Evolutionary conservation across 2,329 filamentous ascomycete species (phyloP).

Genomic region (Verticillium zaregamsianum): DNA sequence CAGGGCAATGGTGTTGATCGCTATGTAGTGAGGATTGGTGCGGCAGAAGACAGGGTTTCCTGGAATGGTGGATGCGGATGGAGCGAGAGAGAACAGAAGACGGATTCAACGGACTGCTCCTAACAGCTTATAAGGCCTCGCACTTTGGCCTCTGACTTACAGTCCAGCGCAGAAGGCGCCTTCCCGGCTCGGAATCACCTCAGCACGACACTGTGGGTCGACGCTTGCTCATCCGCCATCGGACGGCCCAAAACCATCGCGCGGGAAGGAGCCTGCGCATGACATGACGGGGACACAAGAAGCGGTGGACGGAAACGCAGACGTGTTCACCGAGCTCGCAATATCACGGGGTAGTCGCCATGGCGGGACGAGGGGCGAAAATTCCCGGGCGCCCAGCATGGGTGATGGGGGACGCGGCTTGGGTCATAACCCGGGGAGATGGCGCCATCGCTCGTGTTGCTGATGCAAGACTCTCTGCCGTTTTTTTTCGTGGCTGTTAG

Average conservation of each 20-base stretch:
- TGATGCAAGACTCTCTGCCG: slow-evolving; percentile 18
- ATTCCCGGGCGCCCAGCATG: background rate
- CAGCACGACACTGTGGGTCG: slow-evolving; percentile 14
- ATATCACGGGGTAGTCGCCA: background rate
- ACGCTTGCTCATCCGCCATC: slow-evolving; percentile 6
- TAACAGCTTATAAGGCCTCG: background rate
- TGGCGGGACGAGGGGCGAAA: background rate
- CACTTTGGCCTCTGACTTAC: background rate
- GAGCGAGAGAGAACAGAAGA: background rate
- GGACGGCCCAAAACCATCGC: slow-evolving; percentile 7
- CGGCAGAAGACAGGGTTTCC: no score
- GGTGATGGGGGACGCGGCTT: background rate
- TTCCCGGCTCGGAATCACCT: slow-evolving; percentile 14
- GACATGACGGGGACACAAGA: slow-evolving; percentile 8
- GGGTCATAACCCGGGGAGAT: slow-evolving; percentile 12
- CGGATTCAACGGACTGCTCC: background rate
- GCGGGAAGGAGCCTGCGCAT: background rate
- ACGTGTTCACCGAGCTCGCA: slow-evolving; percentile 4
- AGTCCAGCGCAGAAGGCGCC: slow-evolving; percentile 7
- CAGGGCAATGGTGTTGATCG: background rate
- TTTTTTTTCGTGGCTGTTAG: background rate
- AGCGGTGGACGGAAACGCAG: slow-evolving; percentile 12
- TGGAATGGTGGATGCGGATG: no score
- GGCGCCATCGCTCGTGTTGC: slow-evolving; percentile 20
- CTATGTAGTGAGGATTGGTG: no score